Conservation (phyloP, 441 rosid genomes). For the Eutrema salsugineum region DNA sequence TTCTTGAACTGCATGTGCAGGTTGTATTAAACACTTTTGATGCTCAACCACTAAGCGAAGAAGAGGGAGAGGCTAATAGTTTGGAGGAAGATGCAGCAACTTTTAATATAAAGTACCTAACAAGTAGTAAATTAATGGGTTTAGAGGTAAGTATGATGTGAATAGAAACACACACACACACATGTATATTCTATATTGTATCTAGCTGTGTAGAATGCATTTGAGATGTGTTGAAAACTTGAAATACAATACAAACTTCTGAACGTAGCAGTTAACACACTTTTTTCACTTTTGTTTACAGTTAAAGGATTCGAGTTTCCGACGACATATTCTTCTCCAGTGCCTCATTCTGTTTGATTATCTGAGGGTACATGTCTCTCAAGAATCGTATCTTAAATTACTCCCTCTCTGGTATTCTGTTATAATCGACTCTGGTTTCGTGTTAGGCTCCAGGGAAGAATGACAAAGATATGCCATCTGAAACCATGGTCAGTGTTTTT, state of each 20-base stretch:
- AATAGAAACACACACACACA: neutral
- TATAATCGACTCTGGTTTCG: constrained; percentile 22
- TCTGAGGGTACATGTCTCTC: constrained; percentile 61
- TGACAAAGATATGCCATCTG: constrained; percentile 90
- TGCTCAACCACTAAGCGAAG: constrained; percentile 96
- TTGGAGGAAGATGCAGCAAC: constrained; percentile 95
- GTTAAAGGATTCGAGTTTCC: constrained; percentile 97
- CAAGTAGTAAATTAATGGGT: constrained; percentile 98
- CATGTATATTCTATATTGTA: neutral
- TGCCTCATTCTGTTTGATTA: constrained; percentile 94
- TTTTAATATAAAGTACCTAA: constrained; percentile 89
- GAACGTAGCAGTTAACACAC: constrained; percentile 9
- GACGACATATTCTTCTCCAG: constrained; percentile 96
- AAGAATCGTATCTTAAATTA: constrained; percentile 11
- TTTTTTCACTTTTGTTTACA: constrained; percentile 34
- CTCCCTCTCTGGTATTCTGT: constrained; percentile 3
- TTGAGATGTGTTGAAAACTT: constrained; percentile 2
- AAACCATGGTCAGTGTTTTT: constrained; percentile 81
- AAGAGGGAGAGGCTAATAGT: constrained; percentile 89
- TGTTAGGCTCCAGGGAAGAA: constrained; percentile 90
- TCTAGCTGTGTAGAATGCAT: neutral
- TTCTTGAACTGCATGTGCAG: constrained; percentile 42
- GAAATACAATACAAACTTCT: neutral
- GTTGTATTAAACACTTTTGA: constrained; percentile 91
- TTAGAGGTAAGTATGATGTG: constrained; percentile 64